Base-by-base conservation (phyloP, 2,329 filamentous ascomycete species). In the Alternaria dauci region DNA sequence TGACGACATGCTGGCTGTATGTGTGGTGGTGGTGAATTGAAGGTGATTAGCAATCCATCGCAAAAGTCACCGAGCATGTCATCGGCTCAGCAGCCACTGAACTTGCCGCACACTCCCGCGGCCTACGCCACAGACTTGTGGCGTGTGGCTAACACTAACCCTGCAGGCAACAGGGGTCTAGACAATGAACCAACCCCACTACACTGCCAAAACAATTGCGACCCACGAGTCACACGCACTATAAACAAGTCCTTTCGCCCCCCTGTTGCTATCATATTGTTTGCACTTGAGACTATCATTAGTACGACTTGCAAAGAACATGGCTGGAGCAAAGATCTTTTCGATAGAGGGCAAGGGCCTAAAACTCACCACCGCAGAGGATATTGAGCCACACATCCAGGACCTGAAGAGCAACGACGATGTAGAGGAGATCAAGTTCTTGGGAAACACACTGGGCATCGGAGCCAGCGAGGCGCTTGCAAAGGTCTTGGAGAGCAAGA, bases 361-460 rank as follows among this genome's bases (percentile, higher is more conserved):
- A 72, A 97, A 97, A 85, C 91, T 99, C 76, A 90, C 96, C 83
- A 92, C 90, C 41, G 92, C 92, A 52, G 90, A 88, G 67, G 93
- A 98, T 79, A 87, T 98, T 63, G 91, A 95, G 79, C 84, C 91
- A 68, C 90, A 97, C 79, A 91, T 97, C 74, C 86, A 89, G 70
- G 85, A 87, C 51, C 87, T 99, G 63, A 84, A 87, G 65, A 87
- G 88, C 59, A 90, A 89, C 81, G 81, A 87, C 57, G 86, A 93
- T 73, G 86, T 96, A 58, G 93, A 96, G 76, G 93, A 97, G 80
- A 88, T 99, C 68, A 88, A 88, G 69, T 85, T 99, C 47, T 85
- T 92, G 57, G 95, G 94, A 63, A 99, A 99, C 83, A 98, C 95
- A 2, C 84, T 98, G 52, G 95, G 95, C 54, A 89, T 97, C 55